Conservation (phyloP, 352 stramenopile species). For the Globisporangium cylindrosporum region DNA sequence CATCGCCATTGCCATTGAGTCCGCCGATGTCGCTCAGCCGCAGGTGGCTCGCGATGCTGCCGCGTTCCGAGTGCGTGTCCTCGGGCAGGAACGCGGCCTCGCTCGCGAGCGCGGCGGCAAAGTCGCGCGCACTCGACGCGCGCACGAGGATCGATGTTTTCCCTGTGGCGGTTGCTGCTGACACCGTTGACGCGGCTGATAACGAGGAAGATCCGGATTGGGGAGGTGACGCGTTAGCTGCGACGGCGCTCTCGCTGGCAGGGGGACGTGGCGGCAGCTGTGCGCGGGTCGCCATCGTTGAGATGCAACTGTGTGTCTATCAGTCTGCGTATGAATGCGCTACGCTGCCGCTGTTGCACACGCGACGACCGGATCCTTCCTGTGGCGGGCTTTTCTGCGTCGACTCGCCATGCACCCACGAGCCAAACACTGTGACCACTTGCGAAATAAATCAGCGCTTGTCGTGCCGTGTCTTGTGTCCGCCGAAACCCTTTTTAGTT, state of each 20-base stretch:
- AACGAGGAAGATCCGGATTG: not conserved
- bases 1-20: not conserved
- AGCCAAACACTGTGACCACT: no score
- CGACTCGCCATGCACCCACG: no score
- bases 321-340: not conserved
- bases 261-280: not conserved
- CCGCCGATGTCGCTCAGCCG: conserved; percentile 13
- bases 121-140: conserved; percentile 20
- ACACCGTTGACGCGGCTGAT: not conserved
- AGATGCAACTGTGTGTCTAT: not conserved
- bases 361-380: no score
- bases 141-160: conserved; percentile 9
- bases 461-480: no score
- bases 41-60: conserved; percentile 11
- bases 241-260: not conserved
- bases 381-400: no score
- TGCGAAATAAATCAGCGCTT: no score
- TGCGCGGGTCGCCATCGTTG: not conserved
- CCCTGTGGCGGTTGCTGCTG: not conserved
- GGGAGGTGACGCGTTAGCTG: no score
- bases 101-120: conserved; percentile 11
- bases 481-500: no score
- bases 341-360: no score
- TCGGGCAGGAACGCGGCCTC: conserved; percentile 15
- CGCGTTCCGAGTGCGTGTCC: conserved; percentile 12